These are phyloP conservation scores for Avicennia marina DNA, from an alignment of 257 asterid species.

Conservation along the genomic window DNA sequence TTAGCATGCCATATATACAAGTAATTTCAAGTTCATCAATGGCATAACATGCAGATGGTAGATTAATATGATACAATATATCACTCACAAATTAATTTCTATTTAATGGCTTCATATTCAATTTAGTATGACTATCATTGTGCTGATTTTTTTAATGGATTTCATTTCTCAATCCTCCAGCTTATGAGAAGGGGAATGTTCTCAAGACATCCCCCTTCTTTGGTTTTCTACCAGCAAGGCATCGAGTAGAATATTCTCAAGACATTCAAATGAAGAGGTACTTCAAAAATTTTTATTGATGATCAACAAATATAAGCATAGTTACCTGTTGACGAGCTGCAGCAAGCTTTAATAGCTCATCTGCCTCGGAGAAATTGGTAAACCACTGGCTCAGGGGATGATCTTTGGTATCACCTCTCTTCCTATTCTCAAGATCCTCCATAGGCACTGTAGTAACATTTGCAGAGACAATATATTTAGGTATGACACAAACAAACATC, in stretches of 20 bases:
- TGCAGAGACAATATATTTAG: constrained; percentile 11
- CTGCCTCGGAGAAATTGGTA: constrained; percentile 86
- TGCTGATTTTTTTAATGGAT: neutral
- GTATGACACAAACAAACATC: constrained; percentile 5
- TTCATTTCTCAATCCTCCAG: neutral
- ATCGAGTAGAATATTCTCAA: neutral
- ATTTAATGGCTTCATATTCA: neutral
- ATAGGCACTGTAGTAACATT: constrained; percentile 33
- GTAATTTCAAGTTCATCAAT: too few relatives aligned
- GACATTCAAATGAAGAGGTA: neutral
- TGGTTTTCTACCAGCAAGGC: constrained; percentile 4
- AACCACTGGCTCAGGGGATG: constrained; percentile 79
- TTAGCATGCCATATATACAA: too few relatives aligned
- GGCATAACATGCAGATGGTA: too few relatives aligned
- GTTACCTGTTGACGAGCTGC: constrained; percentile 93
- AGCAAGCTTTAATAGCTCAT: constrained; percentile 83
- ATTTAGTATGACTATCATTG: neutral
- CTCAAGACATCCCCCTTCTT: constrained; percentile 3
- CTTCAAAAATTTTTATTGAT: constrained; percentile 4
- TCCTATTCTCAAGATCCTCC: constrained; percentile 58
- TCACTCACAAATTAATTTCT: too few relatives aligned
- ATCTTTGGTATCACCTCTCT: constrained; percentile 69
- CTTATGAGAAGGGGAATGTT: neutral
- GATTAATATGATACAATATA: too few relatives aligned
- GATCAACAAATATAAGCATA: constrained; percentile 13